Base-by-base conservation (phyloP, 2,329 filamentous ascomycete genomes). In the Paradendryphiella salina region DNA sequence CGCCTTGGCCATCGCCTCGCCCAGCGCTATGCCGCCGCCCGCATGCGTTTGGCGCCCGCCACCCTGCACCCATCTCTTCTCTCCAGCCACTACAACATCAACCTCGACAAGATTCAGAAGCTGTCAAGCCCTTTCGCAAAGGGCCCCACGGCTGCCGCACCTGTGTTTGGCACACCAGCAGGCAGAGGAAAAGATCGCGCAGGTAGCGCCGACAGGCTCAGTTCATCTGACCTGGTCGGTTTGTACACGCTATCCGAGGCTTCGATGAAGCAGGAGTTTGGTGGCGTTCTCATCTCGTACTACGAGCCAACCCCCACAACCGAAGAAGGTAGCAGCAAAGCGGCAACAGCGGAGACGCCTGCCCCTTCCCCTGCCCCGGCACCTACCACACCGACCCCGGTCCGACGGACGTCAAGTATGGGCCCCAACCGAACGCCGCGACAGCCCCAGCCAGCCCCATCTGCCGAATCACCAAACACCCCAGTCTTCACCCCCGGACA, bases 11-110 rank as follows among this genome's bases (percentile, higher is more conserved):
- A 93, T 33, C 89, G 93, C 70, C 80, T 99, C 54, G 93, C 94
- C 10, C 90, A 96, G 75, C 85, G 94, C 63, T 99, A 96, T 63
- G 88, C 96, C 72, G 90, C 89, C 8, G 91, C 91, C 14, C 86
- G 94, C 54, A 90, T 92, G 73, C 85, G 90, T 20, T 79, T 87
- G 43, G 79, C 81, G 38, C 72, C 75, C n/a, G 83, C 83, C 52
- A 79, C 85, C 60, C 80, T 92, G 36, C 88, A 89, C 67, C 83
- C 84, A 33, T 85, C 85, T 23, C 77, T 96, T 40, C 79, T 96
- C 42, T 83, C 86, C 18, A 92, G 91, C 56, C 94, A 99, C 74
- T 99, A 85, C 75, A 83, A 83, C 62, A 82, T 86, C 66, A 82
- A 83, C 58, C 70, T 85, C 38, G 91, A 96, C 56, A 88, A 88